Evolutionary conservation across 2,329 filamentous ascomycete genomes (phyloP), one percentile per base, ranked within the genome.

Genomic region (Leptographium radiaticola): DNA sequence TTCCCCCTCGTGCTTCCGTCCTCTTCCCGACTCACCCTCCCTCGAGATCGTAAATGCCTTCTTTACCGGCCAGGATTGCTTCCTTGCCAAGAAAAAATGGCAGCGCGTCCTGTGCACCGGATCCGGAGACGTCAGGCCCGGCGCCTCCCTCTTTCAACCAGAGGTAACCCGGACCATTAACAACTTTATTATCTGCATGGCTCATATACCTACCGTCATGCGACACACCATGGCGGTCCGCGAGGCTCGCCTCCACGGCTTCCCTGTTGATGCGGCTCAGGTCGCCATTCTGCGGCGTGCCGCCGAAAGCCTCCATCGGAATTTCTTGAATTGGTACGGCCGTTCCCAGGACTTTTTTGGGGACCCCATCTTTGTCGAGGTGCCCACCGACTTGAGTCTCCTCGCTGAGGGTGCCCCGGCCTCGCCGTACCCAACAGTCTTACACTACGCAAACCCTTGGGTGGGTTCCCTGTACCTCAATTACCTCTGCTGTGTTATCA

Each of bases 401-500:
- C 30, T 57, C 38, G 64, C 67, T 50, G 62, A 65, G 6, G 33
- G 58, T 36, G 64, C 67, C 50, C 63, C 66, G 11, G 54, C 56
- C 15, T 67, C 68, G 8, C 59, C 65, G 6, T 70, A 66, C 51
- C 54, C 63, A 33, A 65, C 59, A 3, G 59, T 71, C 6, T 59
- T 71, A 15, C 54, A 59, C 25, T 68, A 67, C 53, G 52, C 59
- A 31, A 61, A 63, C 33, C 57, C 60, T 2, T 70, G 68, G 66
- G 60, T 64, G 12, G 68, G 68, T 2, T 59, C 66, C 34, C 57
- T 71, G 51, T 62, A 65, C 45, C 60, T 70, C 57, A 63, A 62
- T 20, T 70, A 67, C 56, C 69, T 68, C 67, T 66, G 69, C 8
- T 67, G 64, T 40, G 60, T 69, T 60, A 60, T 71, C n/a, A 66